Evolutionary conservation across 345 rosid genomes (phyloP), one percentile per base, ranked within the genome.

Genomic region (Euclidium syriacum): DNA sequence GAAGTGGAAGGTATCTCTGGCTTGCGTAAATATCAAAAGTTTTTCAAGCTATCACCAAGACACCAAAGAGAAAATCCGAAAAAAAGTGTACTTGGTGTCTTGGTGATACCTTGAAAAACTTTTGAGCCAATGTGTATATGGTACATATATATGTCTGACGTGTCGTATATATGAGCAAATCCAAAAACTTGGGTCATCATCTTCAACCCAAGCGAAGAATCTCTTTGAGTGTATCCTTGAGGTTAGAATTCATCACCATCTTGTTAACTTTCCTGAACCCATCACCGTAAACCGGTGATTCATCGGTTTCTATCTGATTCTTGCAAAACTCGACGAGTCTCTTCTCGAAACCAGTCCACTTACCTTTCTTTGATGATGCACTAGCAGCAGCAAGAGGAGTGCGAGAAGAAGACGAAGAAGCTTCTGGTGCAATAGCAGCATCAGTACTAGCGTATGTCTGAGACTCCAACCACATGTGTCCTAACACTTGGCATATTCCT

Each of bases 401-500:
- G n/a, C n/a, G n/a, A n/a, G n/a, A n/a, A n/a, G n/a, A n/a, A n/a
- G n/a, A n/a, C n/a, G n/a, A n/a, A n/a, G n/a, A n/a, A n/a, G n/a
- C n/a, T n/a, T n/a, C n/a, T n/a, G n/a, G n/a, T n/a, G n/a, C n/a
- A n/a, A n/a, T n/a, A n/a, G n/a, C n/a, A n/a, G n/a, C n/a, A n/a
- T n/a, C n/a, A n/a, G n/a, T 46, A n/a, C 50, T 0, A 16, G 54
- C 38, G 48, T 64, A 71, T 5, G 78, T 85, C 79, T 87, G 76
- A 0, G 81, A 56, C 30, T 80, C 85, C 46, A 94, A 71, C 99
- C 99, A 94, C 95, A 83, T 77, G 78, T 90, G 95, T 16, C 85
- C 97, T 26, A 94, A 24, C 52, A 94, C 95, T 76, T 90, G 99
- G 57, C 99, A 94, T 62, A 94, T 75, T 20, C 99, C 99, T 80